Evolutionary conservation across 306 rosid species (phyloP), one percentile per base, ranked within the genome.

Genomic region (Rosa chinensis): DNA sequence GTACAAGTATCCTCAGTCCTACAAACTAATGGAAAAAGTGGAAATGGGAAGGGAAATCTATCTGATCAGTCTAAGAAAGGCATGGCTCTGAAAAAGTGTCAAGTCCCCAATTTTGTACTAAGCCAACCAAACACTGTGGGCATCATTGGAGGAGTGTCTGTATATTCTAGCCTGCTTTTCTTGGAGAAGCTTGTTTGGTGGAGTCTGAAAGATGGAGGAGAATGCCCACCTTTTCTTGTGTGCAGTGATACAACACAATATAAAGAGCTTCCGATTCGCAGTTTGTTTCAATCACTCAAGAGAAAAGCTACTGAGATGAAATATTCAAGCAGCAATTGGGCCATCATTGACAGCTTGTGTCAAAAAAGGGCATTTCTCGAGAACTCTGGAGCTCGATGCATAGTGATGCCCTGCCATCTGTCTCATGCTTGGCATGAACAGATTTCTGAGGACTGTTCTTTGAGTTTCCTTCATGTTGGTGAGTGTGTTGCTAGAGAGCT

Each of bases 151-250:
- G 98, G 98, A 1, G 86, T 85, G 28, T 93, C 97, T 43, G 92
- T 84, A 58, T 81, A 79, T 62, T 91, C 98, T 66, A 90, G 93
- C 75, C 84, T 93, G 53, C 79, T 93, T 79, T 93, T 91, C 95
- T 61, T 93, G 85, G 98, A 93, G 79, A 93, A 93, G 81, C 93
- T 93, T 62, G 97, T 85, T 47, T 85, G 88, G 81, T 91, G 90
- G 97, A 83, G 94, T 58, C 69, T 87, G 76, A 91, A 87, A 71
- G 81, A 82, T 58, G 93, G 94, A 39, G 81, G 81, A 58, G 84
- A 80, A 61, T 87, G 98, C 69, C 89, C 92, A 3, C 98, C 98
- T 43, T 93, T 93, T 45, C 89, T 93, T 52, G 94, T 89, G 23
- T 91, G 94, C 81, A 91, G 89, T 8, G 98, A 93, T 81, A 87